A percentile compares a stretch with the other conserved stretches of the same genome.
Conservation (phyloP, 768 basidiomycete genomes). For the Serendipita sp. region DNA sequence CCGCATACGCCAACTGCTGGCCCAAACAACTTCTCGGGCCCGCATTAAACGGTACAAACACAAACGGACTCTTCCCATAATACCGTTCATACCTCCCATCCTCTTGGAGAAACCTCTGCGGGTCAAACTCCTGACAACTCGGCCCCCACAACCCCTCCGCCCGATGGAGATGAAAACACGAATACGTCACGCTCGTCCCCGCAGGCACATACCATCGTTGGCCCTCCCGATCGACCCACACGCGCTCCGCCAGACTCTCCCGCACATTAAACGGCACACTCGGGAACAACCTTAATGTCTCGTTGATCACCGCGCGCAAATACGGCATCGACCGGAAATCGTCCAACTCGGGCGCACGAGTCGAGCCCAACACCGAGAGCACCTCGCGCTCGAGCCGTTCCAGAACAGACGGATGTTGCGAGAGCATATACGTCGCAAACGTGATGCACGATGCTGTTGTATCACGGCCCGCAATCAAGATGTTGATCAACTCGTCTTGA, state of each 20-base stretch:
- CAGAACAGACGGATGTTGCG: constrained; percentile 34
- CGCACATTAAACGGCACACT: constrained; percentile 24
- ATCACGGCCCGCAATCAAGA: constrained; percentile 33
- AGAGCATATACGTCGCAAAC: constrained; percentile 38
- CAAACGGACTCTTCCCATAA: constrained; percentile 30
- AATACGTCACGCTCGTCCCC: constrained; percentile 27
- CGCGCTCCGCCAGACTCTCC: constrained; percentile 11
- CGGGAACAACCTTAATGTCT: constrained; percentile 38
- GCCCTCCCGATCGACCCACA: constrained; percentile 23
- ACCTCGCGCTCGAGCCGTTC: constrained; percentile 36
- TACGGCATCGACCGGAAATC: constrained; percentile 44
- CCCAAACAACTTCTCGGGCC: constrained; percentile 15
- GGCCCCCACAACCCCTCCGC: constrained; percentile 46
- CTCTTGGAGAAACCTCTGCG: constrained; percentile 51
- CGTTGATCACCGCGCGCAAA: constrained; percentile 50
- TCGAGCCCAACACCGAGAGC: constrained; percentile 27
- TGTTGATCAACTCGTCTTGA: constrained; percentile 40
- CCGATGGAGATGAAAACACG: constrained; percentile 43
- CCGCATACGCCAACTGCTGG: constrained; percentile 47
- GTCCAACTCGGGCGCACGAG: constrained; percentile 33
- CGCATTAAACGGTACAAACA: constrained; percentile 39
- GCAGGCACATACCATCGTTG: constrained; percentile 23
- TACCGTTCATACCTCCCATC: constrained; percentile 27
- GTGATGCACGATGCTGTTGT: constrained; percentile 35
- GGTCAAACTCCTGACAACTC: constrained; percentile 44